These are phyloP conservation scores for Pythium brachiatum DNA, from an alignment of 352 stramenopile genomes.

Conservation along the genomic window DNA sequence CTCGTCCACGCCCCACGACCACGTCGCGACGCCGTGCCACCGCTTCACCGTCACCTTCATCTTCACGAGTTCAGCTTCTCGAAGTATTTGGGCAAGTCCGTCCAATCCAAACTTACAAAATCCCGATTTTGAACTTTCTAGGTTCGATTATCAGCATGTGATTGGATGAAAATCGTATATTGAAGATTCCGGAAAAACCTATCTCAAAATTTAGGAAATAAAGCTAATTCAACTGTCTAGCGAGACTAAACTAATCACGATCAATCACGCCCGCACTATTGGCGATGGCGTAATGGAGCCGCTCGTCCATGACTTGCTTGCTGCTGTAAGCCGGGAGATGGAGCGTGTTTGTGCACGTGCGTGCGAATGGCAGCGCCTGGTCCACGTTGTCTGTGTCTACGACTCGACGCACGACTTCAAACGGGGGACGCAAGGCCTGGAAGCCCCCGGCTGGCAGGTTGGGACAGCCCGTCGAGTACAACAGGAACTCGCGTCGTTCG, in stretches of 20 bases:
- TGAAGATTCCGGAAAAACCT: conserved; percentile 2
- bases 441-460: conserved; percentile 78
- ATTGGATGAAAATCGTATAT: conserved; percentile 1
- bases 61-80: background rate
- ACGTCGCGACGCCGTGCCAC: conserved; percentile 89
- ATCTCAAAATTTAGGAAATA: background rate
- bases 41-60: conserved; percentile 87
- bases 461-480: conserved; percentile 82
- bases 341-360: conserved; percentile 85
- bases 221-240: background rate
- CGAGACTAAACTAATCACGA: conserved; percentile 49
- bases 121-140: background rate
- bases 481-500: conserved; percentile 66
- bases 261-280: conserved; percentile 86
- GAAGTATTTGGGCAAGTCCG: background rate
- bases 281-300: conserved; percentile 68
- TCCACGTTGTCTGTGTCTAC: conserved; percentile 72
- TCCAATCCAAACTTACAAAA: background rate
- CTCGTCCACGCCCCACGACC: conserved; percentile 90
- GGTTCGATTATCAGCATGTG: background rate
- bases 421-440: conserved; percentile 57
- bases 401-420: conserved; percentile 81
- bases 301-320: conserved; percentile 55
- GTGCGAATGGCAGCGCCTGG: conserved; percentile 72
- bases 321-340: conserved; percentile 80